These are phyloP conservation scores for Oemleria cerasiformis DNA, from an alignment of 306 rosid species.

Conservation along the genomic window DNA sequence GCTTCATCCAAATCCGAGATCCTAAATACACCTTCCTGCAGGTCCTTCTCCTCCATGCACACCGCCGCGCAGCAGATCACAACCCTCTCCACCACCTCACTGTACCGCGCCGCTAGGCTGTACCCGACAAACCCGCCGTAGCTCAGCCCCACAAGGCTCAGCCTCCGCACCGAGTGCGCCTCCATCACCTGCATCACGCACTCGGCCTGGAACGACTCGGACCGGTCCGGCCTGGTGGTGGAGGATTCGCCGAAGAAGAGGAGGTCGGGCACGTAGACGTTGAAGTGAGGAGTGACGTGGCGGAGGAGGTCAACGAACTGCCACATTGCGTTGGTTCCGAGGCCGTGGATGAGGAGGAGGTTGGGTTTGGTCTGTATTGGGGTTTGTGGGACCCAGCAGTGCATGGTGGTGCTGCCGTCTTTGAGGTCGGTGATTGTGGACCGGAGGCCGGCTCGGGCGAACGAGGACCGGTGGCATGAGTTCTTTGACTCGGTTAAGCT, in stretches of 20 bases:
- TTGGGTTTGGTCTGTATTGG: constrained; percentile 44
- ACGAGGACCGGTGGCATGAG: constrained; percentile 46
- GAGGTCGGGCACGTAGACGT: constrained; percentile 82
- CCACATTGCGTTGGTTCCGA: constrained; percentile 80
- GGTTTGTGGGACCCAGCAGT: constrained; percentile 78
- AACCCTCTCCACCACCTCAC: constrained; percentile 66
- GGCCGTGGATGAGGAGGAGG: constrained; percentile 78
- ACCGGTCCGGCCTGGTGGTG: constrained; percentile 57
- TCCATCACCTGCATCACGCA: constrained; percentile 71
- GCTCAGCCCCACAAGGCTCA: constrained; percentile 73
- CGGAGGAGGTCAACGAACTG: constrained; percentile 67
- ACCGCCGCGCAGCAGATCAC: constrained; percentile 78
- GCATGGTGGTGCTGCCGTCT: constrained; percentile 61
- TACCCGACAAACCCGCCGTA: constrained; percentile 86
- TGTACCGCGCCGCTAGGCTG: constrained; percentile 47
- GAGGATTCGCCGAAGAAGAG: constrained; percentile 72
- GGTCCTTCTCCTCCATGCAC: constrained; percentile 75
- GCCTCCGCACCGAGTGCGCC: constrained; percentile 40
- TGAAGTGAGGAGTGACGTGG: constrained; percentile 45
- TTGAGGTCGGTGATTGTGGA: constrained; percentile 50
- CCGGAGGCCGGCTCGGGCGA: constrained; percentile 63
- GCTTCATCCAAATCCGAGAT: constrained; percentile 71
- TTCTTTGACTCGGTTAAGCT: constrained; percentile 58
- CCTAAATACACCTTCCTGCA: constrained; percentile 53
- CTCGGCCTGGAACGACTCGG: constrained; percentile 71